phyloP scores from a whole-genome alignment of 371 early-diverging fungal species.

The Mortierella sp. region DNA sequence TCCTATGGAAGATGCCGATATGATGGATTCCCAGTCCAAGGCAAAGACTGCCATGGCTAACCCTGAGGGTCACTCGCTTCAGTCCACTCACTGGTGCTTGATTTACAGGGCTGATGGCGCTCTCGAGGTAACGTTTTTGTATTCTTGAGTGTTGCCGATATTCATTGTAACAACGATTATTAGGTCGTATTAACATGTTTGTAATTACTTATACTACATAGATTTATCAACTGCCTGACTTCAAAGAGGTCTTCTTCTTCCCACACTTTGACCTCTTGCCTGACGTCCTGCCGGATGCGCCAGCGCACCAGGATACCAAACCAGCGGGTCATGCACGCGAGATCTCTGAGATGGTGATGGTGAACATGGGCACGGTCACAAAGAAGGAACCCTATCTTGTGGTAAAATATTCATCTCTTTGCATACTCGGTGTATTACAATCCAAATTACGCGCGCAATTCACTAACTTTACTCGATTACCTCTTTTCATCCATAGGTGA shows the following conservation, averaged over 20 bases:
- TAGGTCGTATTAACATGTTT: neutral
- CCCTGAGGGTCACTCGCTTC: slow-evolving; percentile 43
- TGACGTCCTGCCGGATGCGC: slow-evolving; percentile 69
- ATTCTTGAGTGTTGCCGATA: neutral
- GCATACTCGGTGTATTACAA: neutral
- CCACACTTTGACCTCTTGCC: slow-evolving; percentile 81
- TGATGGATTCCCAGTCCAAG: slow-evolving; percentile 33
- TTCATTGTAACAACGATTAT: neutral
- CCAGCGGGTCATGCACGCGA: slow-evolving; percentile 59
- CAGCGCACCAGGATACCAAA: slow-evolving; percentile 57
- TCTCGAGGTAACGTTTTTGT: slow-evolving; percentile 63
- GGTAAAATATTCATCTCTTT: slow-evolving; percentile 58
- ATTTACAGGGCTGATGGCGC: slow-evolving; percentile 67
- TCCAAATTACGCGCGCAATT: slow-evolving; percentile 4
- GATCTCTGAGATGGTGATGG: slow-evolving; percentile 79
- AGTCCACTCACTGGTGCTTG: slow-evolving; percentile 65
- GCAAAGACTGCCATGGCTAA: slow-evolving; percentile 41
- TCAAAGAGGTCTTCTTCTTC: slow-evolving; percentile 74
- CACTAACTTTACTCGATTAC: neutral
- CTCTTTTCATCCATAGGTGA: slow-evolving; percentile 60
- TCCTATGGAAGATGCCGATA: slow-evolving; percentile 30
- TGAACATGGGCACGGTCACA: slow-evolving; percentile 71
- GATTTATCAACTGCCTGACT: slow-evolving; percentile 81
- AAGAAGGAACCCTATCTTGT: slow-evolving; percentile 78
- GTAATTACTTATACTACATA: slow-evolving; percentile 23